phyloP scores from a whole-genome alignment of 768 basidiomycete species.

The Xerocomus brunneocitrinus region DNA sequence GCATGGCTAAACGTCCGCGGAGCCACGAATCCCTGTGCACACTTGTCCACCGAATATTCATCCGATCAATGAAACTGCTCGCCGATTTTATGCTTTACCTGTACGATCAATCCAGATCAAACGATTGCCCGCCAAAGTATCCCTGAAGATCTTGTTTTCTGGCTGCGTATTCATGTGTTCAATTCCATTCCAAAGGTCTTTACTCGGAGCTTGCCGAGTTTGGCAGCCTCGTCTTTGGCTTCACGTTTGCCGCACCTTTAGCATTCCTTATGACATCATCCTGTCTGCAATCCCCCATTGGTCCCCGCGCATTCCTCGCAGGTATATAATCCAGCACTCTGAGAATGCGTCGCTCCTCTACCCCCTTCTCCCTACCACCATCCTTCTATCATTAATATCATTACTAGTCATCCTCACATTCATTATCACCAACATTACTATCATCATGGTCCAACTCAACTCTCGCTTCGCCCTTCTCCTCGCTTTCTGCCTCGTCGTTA shows the following conservation, averaged over 20 bases:
- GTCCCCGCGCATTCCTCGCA: neutral
- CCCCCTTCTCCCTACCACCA: constrained; percentile 1
- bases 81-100: too few species aligned
- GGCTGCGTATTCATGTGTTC: too few species aligned
- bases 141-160: neutral
- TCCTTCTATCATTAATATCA: constrained; percentile 11
- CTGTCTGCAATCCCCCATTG: constrained; percentile 4
- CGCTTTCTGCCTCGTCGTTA: constrained; percentile 24
- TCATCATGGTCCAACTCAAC: constrained; percentile 27
- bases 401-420: constrained; percentile 15
- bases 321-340: constrained; percentile 20
- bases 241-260: neutral
- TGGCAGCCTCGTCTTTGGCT: neutral
- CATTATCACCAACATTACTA: constrained; percentile 27
- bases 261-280: constrained; percentile 5
- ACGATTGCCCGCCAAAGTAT: neutral
- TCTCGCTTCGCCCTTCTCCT: constrained; percentile 28
- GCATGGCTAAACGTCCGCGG: too few species aligned
- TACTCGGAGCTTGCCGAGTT: neutral
- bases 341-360: neutral
- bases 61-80: too few species aligned
- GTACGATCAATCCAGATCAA: neutral
- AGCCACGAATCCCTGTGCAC: too few species aligned
- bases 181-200: neutral
- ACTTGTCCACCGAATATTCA: too few species aligned